phyloP scores from a whole-genome alignment of 2,329 filamentous ascomycete genomes.

The Cladosporium phlei region DNA sequence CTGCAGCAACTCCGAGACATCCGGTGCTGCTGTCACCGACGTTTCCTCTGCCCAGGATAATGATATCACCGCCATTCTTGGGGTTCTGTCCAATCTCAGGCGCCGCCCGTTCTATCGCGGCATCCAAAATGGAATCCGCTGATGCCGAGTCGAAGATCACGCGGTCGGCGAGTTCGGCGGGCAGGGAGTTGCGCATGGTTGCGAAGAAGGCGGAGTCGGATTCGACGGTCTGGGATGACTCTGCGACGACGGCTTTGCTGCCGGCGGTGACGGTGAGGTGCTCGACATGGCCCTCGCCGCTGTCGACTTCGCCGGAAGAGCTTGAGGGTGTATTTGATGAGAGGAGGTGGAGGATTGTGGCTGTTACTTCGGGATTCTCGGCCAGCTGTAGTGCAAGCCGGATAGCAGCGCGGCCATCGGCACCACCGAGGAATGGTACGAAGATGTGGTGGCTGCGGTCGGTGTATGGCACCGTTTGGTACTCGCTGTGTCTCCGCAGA shows the following conservation, averaged over 20 bases:
- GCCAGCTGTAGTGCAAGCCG: slow-evolving; percentile 79
- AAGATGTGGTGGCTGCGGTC: slow-evolving; percentile 79
- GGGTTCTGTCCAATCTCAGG: slow-evolving; percentile 56
- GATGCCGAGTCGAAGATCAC: slow-evolving; percentile 55
- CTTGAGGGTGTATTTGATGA: neutral
- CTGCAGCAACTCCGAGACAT: slow-evolving; percentile 57
- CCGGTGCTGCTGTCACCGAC: slow-evolving; percentile 38
- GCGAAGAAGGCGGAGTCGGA: slow-evolving; percentile 53
- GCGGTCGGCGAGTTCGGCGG: slow-evolving; percentile 46
- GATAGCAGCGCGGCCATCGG: slow-evolving; percentile 75
- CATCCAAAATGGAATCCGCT: slow-evolving; percentile 37
- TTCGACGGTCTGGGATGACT: neutral
- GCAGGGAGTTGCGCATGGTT: slow-evolving; percentile 52
- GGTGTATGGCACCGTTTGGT: slow-evolving; percentile 50
- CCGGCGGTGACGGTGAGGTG: slow-evolving; percentile 11
- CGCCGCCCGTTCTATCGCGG: slow-evolving; percentile 51
- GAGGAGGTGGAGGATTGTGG: slow-evolving; percentile 63
- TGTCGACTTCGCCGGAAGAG: neutral
- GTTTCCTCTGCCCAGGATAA: slow-evolving; percentile 58
- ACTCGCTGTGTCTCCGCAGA: slow-evolving; percentile 55
- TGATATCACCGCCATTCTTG: slow-evolving; percentile 65
- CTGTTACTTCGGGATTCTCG: slow-evolving; percentile 71
- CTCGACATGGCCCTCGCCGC: neutral
- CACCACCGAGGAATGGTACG: slow-evolving; percentile 78
- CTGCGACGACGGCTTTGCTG: neutral